These are phyloP conservation scores for Fomes fomentarius DNA, from an alignment of 1,284 basidiomycete genomes.

Conservation along the genomic window DNA sequence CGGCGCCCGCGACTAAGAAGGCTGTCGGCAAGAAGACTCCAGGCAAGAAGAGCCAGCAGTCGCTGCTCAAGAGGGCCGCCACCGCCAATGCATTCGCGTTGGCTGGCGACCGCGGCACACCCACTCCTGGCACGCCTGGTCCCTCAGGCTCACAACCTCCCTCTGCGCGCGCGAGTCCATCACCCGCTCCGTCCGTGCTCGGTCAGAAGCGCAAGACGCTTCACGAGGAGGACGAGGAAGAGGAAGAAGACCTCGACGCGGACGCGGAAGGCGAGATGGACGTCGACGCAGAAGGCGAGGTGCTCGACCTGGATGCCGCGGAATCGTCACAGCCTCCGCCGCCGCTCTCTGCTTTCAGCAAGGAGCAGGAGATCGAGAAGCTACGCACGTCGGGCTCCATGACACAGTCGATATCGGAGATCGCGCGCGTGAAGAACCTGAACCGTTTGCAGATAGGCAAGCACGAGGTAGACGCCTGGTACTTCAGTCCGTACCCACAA, in stretches of 20 bases:
- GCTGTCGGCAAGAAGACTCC: conserved; percentile 55
- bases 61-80: conserved; percentile 39
- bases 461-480: conserved; percentile 98
- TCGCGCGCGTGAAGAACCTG: conserved; percentile 97
- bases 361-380: conserved; percentile 99
- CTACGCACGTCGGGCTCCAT: conserved; percentile 97
- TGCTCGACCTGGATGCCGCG: conserved; percentile 43
- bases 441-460: conserved; percentile 96
- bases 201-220: conserved; percentile 69
- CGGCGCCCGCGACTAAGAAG: conserved; percentile 58
- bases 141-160: conserved; percentile 42
- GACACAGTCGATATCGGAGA: conserved; percentile 98
- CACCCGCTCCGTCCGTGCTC: conserved; percentile 57
- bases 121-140: conserved; percentile 24
- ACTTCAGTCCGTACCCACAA: conserved; percentile 98
- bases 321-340: conserved; percentile 45
- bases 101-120: conserved; percentile 27
- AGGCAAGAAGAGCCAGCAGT: conserved; percentile 50
- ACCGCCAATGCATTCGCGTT: conserved; percentile 33
- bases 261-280: conserved; percentile 59
- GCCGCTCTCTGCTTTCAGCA: conserved; percentile 72
- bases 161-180: conserved; percentile 49
- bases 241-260: conserved; percentile 63
- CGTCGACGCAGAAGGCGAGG: conserved; percentile 54
- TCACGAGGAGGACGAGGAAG: conserved; percentile 61